Evolutionary conservation across 2,329 filamentous ascomycete genomes (phyloP).

Genomic region (Ascochyta pisi): DNA sequence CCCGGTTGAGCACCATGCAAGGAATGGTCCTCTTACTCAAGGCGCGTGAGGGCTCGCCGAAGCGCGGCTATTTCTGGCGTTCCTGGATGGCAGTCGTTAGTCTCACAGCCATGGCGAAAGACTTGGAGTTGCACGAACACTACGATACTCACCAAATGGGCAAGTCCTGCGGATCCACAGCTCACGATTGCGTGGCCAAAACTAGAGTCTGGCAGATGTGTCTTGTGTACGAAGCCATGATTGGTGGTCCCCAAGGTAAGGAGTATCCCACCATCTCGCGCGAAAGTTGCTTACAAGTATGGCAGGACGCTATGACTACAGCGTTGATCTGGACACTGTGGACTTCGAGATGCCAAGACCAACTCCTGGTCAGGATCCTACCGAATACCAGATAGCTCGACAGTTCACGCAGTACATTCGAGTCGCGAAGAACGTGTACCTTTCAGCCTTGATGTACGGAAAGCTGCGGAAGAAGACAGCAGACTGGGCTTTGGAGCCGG

Average conservation of each 20-base stretch:
- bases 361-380: slow-evolving; percentile 71
- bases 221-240: slow-evolving; percentile 87
- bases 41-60: slow-evolving; percentile 88
- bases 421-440: slow-evolving; percentile 77
- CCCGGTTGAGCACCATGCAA: slow-evolving; percentile 88
- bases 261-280: not conserved
- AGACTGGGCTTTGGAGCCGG: slow-evolving; percentile 87
- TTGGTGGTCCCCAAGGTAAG: slow-evolving; percentile 88
- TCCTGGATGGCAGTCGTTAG: slow-evolving; percentile 97
- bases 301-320: slow-evolving; percentile 73
- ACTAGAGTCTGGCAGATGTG: slow-evolving; percentile 90
- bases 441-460: slow-evolving; percentile 77
- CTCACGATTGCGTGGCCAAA: slow-evolving; percentile 80
- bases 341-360: slow-evolving; percentile 73
- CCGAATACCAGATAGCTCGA: slow-evolving; percentile 78
- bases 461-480: slow-evolving; percentile 76
- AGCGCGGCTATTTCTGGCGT: slow-evolving; percentile 93
- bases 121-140: slow-evolving; percentile 88
- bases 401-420: slow-evolving; percentile 84
- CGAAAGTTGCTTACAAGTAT: slow-evolving; percentile 12
- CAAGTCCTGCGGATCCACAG: slow-evolving; percentile 70
- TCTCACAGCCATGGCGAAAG: slow-evolving; percentile 90
- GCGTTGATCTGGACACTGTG: slow-evolving; percentile 76
- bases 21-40: slow-evolving; percentile 87
- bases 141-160: slow-evolving; percentile 77